phyloP scores from a whole-genome alignment of 345 rosid species.

The Trapa bicornis region DNA sequence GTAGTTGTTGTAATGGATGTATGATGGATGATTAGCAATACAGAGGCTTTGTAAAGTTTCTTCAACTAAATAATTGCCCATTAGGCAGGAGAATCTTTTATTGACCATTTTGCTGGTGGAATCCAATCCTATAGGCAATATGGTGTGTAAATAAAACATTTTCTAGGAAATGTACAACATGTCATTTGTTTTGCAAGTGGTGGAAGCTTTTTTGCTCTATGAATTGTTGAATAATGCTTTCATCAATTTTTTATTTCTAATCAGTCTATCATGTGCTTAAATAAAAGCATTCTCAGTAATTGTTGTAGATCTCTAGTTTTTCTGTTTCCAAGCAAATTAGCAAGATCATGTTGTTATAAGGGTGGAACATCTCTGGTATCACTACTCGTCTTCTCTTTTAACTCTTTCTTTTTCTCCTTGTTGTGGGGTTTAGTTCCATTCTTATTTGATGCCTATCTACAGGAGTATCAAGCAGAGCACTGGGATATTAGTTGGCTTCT shows the following conservation, averaged over 20 bases:
- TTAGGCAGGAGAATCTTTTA: neutral
- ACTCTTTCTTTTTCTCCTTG: neutral
- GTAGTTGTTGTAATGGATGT: neutral
- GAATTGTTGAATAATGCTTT: neutral
- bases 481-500: neutral
- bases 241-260: neutral
- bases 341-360: neutral
- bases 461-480: neutral
- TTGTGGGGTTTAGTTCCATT: neutral
- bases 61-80: neutral
- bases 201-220: neutral
- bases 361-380: neutral
- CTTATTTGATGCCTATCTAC: neutral
- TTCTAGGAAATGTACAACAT: neutral
- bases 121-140: constrained; percentile 5
- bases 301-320: neutral
- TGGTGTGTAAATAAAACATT: neutral
- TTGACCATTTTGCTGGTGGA: neutral
- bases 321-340: neutral
- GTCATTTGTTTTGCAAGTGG: neutral
- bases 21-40: neutral
- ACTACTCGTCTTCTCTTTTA: neutral
- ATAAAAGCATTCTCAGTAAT: neutral
- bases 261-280: neutral
- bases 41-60: neutral